Percentiles rank a stretch among this genome's conserved stretches.
These are phyloP conservation scores for Bipolaris oryzae DNA, from an alignment of 2,329 filamentous ascomycete genomes.

Conservation along the genomic window DNA sequence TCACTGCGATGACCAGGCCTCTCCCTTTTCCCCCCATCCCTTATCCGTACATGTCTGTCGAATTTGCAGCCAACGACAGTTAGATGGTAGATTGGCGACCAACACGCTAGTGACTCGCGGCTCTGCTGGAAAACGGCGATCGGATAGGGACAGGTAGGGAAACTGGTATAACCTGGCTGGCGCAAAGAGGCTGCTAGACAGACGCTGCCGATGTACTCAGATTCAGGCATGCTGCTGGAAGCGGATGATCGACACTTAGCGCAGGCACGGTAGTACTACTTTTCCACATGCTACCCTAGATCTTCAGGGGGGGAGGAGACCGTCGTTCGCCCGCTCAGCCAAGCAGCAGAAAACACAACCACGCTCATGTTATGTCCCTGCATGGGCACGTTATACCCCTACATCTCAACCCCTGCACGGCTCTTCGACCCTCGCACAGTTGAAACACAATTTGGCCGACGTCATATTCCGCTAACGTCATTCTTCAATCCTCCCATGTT, in stretches of 20 bases:
- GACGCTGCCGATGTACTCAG: background rate
- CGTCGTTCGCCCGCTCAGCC: background rate
- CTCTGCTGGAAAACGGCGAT: background rate
- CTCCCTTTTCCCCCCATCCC: background rate
- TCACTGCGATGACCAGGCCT: background rate
- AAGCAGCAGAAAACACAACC: background rate
- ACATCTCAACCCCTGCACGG: background rate
- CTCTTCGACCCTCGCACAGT: background rate
- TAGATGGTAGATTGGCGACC: background rate
- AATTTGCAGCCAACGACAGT: background rate
- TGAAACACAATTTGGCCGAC: background rate
- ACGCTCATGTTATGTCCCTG: background rate
- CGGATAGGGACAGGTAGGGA: background rate
- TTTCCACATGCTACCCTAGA: background rate
- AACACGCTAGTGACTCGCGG: background rate
- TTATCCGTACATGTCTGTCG: background rate
- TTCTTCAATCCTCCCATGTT: background rate
- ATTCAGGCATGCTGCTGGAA: background rate
- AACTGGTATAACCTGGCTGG: background rate
- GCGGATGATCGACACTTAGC: slow-evolving; percentile 11
- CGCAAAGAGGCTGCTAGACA: background rate
- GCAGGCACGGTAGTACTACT: background rate
- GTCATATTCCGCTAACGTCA: background rate
- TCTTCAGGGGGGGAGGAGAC: slow-evolving; percentile 16
- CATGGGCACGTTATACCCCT: background rate